phyloP scores from a whole-genome alignment of 441 rosid species.

The Erodium texanum region DNA sequence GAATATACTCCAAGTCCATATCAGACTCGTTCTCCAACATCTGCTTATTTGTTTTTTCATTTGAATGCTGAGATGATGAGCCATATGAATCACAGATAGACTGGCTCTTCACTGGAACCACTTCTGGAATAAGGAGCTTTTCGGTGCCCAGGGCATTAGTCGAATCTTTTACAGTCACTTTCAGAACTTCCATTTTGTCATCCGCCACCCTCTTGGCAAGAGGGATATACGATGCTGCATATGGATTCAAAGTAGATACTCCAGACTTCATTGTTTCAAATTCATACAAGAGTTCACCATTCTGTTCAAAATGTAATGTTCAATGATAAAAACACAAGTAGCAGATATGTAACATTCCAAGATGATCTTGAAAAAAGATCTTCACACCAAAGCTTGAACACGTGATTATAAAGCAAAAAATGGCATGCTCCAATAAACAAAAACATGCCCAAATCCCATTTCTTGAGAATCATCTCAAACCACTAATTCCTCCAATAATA shows the following conservation, averaged over 20 bases:
- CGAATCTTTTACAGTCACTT: slow-evolving; percentile 17
- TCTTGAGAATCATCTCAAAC: neutral
- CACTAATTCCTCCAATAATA: neutral
- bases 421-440: neutral
- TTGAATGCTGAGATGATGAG: slow-evolving; percentile 29
- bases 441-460: neutral
- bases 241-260: slow-evolving; percentile 65
- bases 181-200: slow-evolving; percentile 17
- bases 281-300: neutral
- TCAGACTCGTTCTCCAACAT: slow-evolving; percentile 48
- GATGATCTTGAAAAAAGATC: neutral
- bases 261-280: slow-evolving; percentile 49
- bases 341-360: neutral
- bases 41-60: slow-evolving; percentile 30
- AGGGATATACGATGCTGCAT: slow-evolving; percentile 74
- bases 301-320: neutral
- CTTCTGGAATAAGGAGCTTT: slow-evolving; percentile 20
- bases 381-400: neutral
- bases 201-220: slow-evolving; percentile 47
- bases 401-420: neutral
- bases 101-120: slow-evolving; percentile 22
- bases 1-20: slow-evolving; percentile 65
- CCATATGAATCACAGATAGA: slow-evolving; percentile 23
- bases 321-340: neutral
- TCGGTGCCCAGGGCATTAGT: slow-evolving; percentile 17